Evolutionary conservation across 352 stramenopile species (phyloP), one percentile per base, ranked within the genome.

Genomic region (Thraustotheca clavata): DNA sequence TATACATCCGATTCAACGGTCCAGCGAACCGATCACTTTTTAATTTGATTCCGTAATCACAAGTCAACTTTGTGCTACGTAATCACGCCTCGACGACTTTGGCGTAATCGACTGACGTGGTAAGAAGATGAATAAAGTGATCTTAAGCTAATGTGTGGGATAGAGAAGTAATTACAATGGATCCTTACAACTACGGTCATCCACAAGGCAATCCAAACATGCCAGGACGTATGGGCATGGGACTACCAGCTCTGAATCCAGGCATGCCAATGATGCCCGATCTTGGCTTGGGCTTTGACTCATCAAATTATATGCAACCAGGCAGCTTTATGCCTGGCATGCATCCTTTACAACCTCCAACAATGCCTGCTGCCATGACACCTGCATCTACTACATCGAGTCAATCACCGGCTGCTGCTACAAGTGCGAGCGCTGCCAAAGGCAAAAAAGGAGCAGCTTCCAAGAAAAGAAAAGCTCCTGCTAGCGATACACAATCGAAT

Each of bases 31-130:
- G 43, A 22, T 50, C 43, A 50, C 22, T 50, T 50, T 50, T 14
- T 22, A 50, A 50, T 50, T 50, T 65, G 57, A 65, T 65, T 65
- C 29, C 57, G 57, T 65, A 65, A 65, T 65, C 57, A 50, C 43
- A 50, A 50, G 43, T 29, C 6, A 6, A 6, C 6, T 6, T 6
- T 6, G 24, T 16, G 57, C 57, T 65, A 55, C 52, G 11, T 65
- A 65, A 65, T 65, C 57, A 65, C 32, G 14, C 12, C 22, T 22
- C 29, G 43, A 6, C 27, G 16, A 6, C 20, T 18, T 43, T 60
- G 50, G 14, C 11, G 27, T 41, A 49, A 65, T 50, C 43, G n/a
- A n/a, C 33, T 29, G 38, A 65, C 46, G 46, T 41, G 57, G 57
- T 50, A 65, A 22, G 43, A 31, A 34, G 22, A 27, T 65, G 5